A percentile compares a stretch with the other conserved stretches of the same genome.
Conservation (phyloP, 202 grass and related monocot genomes). For the Saccharum hybrid region DNA sequence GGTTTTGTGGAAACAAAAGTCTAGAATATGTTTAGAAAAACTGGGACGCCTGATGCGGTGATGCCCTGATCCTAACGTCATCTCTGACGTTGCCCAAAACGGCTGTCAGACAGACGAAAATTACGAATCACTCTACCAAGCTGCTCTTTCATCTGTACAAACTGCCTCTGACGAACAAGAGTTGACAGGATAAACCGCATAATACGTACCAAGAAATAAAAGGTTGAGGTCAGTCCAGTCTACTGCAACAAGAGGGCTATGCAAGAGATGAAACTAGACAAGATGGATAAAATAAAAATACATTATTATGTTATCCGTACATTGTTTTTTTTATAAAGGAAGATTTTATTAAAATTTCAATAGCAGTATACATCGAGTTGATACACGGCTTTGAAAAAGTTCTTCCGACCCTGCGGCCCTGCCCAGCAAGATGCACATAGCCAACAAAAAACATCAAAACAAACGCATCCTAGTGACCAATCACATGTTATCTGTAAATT, state of each 20-base stretch:
- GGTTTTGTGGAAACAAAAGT: not conserved
- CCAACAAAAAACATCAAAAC: not conserved
- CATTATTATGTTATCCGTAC: constrained; percentile 10
- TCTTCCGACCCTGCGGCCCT: not conserved
- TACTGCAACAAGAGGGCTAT: too few relatives aligned
- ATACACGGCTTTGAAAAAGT: not conserved
- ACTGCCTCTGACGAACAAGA: not conserved
- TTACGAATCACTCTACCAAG: not conserved
- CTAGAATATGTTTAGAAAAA: not conserved
- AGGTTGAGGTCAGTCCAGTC: too few relatives aligned
- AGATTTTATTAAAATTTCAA: not conserved
- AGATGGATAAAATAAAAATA: not conserved
- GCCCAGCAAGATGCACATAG: not conserved
- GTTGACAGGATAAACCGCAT: not conserved
- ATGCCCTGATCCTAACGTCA: not conserved
- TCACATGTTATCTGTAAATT: constrained; percentile 25
- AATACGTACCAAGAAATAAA: not conserved
- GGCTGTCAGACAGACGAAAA: not conserved
- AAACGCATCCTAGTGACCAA: not conserved
- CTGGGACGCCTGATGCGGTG: too few relatives aligned
- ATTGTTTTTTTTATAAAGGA: not conserved
- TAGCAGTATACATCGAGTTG: not conserved
- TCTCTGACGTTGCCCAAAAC: not conserved
- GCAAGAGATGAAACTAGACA: not conserved
- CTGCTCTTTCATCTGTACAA: not conserved